Conservation (phyloP, 2,329 filamentous ascomycete genomes). For the Hymenoscyphus linearis region DNA sequence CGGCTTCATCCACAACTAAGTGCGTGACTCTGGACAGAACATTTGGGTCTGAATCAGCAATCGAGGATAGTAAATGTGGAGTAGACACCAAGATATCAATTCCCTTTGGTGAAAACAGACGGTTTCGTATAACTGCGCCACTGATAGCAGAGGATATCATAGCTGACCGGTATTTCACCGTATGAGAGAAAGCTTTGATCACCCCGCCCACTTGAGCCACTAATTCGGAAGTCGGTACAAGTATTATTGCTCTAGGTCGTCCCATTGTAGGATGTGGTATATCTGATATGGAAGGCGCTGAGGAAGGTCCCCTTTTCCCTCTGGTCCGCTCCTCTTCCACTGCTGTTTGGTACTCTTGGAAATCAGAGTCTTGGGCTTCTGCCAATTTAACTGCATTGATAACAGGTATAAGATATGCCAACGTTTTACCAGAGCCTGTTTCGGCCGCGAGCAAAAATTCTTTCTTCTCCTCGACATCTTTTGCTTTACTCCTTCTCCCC, state of each 20-base stretch:
- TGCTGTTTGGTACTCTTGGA: slow-evolving; percentile 54
- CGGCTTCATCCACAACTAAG: slow-evolving; percentile 89
- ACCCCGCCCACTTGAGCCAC: slow-evolving; percentile 80
- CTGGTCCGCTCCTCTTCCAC: slow-evolving; percentile 50
- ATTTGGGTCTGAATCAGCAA: slow-evolving; percentile 85
- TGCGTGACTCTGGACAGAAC: slow-evolving; percentile 88
- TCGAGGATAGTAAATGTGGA: slow-evolving; percentile 81
- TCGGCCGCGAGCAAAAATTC: slow-evolving; percentile 86
- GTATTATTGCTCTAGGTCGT: slow-evolving; percentile 74
- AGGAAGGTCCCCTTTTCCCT: slow-evolving; percentile 57
- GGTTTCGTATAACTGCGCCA: slow-evolving; percentile 74
- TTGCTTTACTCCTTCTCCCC: slow-evolving; percentile 33
- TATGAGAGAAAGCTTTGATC: slow-evolving; percentile 77
- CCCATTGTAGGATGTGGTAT: slow-evolving; percentile 70
- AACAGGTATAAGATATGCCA: slow-evolving; percentile 83
- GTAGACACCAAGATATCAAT: slow-evolving; percentile 85
- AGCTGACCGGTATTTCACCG: slow-evolving; percentile 79
- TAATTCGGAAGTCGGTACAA: slow-evolving; percentile 89
- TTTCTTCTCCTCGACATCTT: slow-evolving; percentile 31
- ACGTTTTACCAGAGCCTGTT: slow-evolving; percentile 93
- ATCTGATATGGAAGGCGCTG: slow-evolving; percentile 50
- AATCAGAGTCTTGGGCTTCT: slow-evolving; percentile 55
- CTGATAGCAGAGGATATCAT: slow-evolving; percentile 74
- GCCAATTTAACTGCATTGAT: slow-evolving; percentile 80
- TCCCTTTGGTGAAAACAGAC: slow-evolving; percentile 73